Evolutionary conservation across 495 filamentous ascomycete species (phyloP).

Genomic region (Hypomontagnella monticulosa): DNA sequence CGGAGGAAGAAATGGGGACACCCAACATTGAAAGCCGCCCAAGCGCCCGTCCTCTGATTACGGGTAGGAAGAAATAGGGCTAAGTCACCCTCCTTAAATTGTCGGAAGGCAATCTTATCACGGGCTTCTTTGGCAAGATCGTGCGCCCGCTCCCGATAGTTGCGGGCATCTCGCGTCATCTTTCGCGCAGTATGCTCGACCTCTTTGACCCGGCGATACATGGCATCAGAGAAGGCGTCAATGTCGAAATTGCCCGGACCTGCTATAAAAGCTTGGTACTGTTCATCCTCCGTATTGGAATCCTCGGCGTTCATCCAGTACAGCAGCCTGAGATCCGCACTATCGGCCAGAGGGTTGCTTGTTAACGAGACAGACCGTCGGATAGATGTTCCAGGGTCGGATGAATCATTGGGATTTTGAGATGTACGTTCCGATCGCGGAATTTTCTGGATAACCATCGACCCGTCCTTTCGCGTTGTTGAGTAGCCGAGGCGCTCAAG

Average conservation of each 20-base stretch:
- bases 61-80: slow-evolving; percentile 94
- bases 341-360: slow-evolving; percentile 56
- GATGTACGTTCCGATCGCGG: slow-evolving; percentile 68
- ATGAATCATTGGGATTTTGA: slow-evolving; percentile 64
- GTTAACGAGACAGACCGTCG: slow-evolving; percentile 57
- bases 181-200: slow-evolving; percentile 89
- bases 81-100: slow-evolving; percentile 96
- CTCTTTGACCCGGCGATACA: slow-evolving; percentile 88
- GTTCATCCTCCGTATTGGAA: slow-evolving; percentile 70
- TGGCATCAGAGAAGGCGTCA: slow-evolving; percentile 79
- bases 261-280: slow-evolving; percentile 76
- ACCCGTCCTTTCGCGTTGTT: slow-evolving; percentile 74
- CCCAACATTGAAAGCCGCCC: slow-evolving; percentile 98
- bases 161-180: slow-evolving; percentile 85
- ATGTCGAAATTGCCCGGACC: slow-evolving; percentile 79
- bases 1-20: slow-evolving; percentile 96
- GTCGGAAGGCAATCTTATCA: slow-evolving; percentile 94
- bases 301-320: slow-evolving; percentile 81
- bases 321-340: slow-evolving; percentile 70
- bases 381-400: slow-evolving; percentile 68
- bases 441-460: slow-evolving; percentile 80
- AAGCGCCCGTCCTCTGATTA: slow-evolving; percentile 91
- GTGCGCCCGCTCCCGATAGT: slow-evolving; percentile 88
- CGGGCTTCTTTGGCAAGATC: slow-evolving; percentile 86
- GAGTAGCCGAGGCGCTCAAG: slow-evolving; percentile 87